Conservation (phyloP, 805 yeast genomes). For the Blastobotrys americana region DNA sequence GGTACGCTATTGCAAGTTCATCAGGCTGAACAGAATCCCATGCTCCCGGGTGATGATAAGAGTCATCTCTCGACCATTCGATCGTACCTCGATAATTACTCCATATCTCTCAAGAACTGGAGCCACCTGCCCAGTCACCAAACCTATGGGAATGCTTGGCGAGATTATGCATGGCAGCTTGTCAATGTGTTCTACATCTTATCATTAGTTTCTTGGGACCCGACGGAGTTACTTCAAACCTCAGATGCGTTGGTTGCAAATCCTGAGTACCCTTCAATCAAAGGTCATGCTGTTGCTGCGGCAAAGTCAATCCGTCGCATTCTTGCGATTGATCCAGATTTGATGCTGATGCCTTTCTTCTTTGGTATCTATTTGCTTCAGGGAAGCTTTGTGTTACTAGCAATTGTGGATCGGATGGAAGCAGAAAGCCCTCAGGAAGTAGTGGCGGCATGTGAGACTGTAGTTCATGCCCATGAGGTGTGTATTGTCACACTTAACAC, state of each 20-base stretch:
- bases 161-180: slow-evolving; percentile 20
- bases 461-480: slow-evolving; percentile 29
- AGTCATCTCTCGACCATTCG: slow-evolving; percentile 14
- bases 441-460: slow-evolving; percentile 25
- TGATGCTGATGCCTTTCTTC: slow-evolving; percentile 27
- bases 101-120: slow-evolving; percentile 17
- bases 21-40: slow-evolving; percentile 23
- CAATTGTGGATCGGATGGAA: slow-evolving; percentile 22
- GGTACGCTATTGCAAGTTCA: slow-evolving; percentile 27
- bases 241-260: slow-evolving; percentile 19
- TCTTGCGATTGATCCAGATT: slow-evolving; percentile 24
- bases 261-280: slow-evolving; percentile 21
- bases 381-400: slow-evolving; percentile 24
- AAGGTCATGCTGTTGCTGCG: slow-evolving; percentile 25
- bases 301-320: slow-evolving; percentile 23
- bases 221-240: slow-evolving; percentile 22
- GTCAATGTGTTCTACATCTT: slow-evolving; percentile 26
- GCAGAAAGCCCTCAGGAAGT: slow-evolving; percentile 22
- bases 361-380: slow-evolving; percentile 27
- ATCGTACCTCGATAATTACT: slow-evolving; percentile 14
- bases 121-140: slow-evolving; percentile 16
- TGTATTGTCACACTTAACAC: slow-evolving; percentile 29
- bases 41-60: slow-evolving; percentile 15
- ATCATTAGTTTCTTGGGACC: slow-evolving; percentile 27
- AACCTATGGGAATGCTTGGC: slow-evolving; percentile 23